Conservation (phyloP, 2,329 filamentous ascomycete species). For the Drechslera avenae region DNA sequence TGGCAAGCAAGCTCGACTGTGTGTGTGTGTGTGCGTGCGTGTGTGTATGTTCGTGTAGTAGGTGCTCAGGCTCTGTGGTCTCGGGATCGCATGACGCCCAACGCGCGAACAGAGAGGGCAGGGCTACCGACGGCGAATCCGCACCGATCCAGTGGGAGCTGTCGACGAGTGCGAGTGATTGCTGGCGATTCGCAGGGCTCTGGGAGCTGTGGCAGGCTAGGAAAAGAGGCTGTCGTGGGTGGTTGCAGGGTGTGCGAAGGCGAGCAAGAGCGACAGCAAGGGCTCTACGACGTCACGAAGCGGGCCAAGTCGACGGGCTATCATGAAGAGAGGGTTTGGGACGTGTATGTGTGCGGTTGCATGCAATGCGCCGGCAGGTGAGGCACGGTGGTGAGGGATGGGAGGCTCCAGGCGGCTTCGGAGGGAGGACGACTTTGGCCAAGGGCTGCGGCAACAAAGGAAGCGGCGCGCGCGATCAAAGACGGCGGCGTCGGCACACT, state of each 20-base stretch:
- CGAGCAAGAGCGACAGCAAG: constrained; percentile 24
- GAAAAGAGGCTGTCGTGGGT: constrained; percentile 37
- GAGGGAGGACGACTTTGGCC: constrained; percentile 28
- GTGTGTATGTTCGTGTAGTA: constrained; percentile 30
- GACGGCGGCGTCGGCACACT: constrained; percentile 19
- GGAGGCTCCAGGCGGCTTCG: constrained; percentile 31
- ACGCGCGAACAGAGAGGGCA: constrained; percentile 40
- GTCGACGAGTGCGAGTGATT: constrained; percentile 19
- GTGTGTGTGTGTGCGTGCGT: constrained; percentile 6
- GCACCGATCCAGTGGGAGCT: constrained; percentile 32
- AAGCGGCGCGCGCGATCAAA: constrained; percentile 28
- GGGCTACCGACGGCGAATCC: constrained; percentile 30
- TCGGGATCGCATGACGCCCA: constrained; percentile 51
- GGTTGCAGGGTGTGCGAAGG: constrained; percentile 28
- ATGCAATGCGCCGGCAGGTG: constrained; percentile 33
- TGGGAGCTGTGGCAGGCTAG: constrained; percentile 19
- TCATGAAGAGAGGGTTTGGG: constrained; percentile 27
- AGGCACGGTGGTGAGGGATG: constrained; percentile 26
- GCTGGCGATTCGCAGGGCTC: constrained; percentile 15
- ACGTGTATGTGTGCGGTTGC: constrained; percentile 18
- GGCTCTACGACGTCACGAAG: constrained; percentile 27
- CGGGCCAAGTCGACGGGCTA: constrained; percentile 18
- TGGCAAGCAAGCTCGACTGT: constrained; percentile 34
- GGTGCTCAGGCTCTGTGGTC: constrained; percentile 45
- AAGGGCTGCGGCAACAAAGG: constrained; percentile 33